Base-by-base conservation (phyloP, 208 protist species). In the Naegleria fowleri region DNA sequence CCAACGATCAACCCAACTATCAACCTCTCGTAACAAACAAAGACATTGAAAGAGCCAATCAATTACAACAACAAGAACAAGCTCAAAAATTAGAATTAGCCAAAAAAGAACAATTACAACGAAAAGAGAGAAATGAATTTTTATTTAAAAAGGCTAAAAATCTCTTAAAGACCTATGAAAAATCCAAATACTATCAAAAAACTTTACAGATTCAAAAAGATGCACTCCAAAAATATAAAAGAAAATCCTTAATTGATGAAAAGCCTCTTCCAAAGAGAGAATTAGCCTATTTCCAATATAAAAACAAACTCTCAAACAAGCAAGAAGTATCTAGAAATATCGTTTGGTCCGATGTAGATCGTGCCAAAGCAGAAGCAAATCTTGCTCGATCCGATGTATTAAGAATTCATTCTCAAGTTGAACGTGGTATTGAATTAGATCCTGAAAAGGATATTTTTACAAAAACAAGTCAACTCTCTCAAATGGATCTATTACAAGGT, bases 381-480 rank as follows among this genome's bases (percentile, higher is more conserved):
- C 25, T 89, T 0, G 25, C 36, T 13, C 5, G 41, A 40, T 51
- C 86, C 29, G 86, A 89, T 67, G n/a, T 89, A 5, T 67, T 89
- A 29, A 52, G 86, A 67, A 40, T 16, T 41, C 2, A 22, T 29
- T 5, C n/a, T 25, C 13, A 33, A 9, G 15, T 16, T 38, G 5
- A 79, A 79, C 13, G 48, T 22, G 86, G 86, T 41, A 67, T 58
- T 89, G 48, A 67, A 40, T 40, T 67, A 11, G 48, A 67, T 89
- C 38, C 40, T 11, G 29, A 38, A 13, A 40, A 67, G 59, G 86
- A 67, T 67, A 40, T 89, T 22, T 86, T 51, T 51, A n/a, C 86
- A 7, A 67, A 19, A 59, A 96, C 95, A 13, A 94, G 93, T 87
- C 79, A 94, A 52, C 95, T 96, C 83, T 92, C n/a, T n/a, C 96